phyloP scores from a whole-genome alignment of 495 filamentous ascomycete species.

The Beverwykella pulmonaria region DNA sequence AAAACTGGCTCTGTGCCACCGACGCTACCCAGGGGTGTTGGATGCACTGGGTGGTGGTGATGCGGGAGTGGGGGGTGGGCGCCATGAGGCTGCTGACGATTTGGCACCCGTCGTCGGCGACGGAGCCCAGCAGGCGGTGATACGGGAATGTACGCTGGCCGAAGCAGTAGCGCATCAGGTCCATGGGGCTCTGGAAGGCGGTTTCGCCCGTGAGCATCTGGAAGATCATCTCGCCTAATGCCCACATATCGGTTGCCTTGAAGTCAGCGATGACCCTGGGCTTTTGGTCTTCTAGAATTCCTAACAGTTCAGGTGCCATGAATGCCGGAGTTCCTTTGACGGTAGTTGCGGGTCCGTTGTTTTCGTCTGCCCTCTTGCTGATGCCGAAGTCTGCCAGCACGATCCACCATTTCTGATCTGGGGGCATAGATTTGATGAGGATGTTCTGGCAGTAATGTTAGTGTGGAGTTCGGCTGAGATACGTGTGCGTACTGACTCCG shows the following conservation, averaged over 20 bases:
- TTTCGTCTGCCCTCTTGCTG: conserved; percentile 35
- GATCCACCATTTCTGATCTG: conserved; percentile 35
- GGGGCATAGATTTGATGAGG: conserved; percentile 19
- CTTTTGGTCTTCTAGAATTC: conserved; percentile 10
- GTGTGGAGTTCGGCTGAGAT: neutral
- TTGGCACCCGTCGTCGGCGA: no score
- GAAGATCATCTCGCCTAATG: conserved; percentile 25
- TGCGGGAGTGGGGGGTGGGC: no score
- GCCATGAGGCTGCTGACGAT: no score
- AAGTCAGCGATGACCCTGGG: neutral
- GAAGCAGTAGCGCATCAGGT: neutral
- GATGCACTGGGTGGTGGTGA: no score
- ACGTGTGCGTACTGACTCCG: conserved; percentile 16
- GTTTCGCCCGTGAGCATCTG: conserved; percentile 6
- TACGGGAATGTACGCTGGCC: no score
- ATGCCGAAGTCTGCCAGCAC: conserved; percentile 40
- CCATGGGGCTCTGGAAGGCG: conserved; percentile 1
- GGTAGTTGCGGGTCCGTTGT: conserved; percentile 14
- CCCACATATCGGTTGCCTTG: conserved; percentile 19
- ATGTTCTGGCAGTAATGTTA: conserved; percentile 33
- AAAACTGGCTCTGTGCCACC: no score
- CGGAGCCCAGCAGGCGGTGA: no score
- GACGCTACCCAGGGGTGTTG: no score
- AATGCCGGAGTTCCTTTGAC: conserved; percentile 37
- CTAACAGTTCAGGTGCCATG: conserved; percentile 40